A percentile compares a stretch with the other conserved stretches of the same genome.
These are phyloP conservation scores for Pleurotus sapidus DNA, from an alignment of 768 basidiomycete species.

Conservation along the genomic window DNA sequence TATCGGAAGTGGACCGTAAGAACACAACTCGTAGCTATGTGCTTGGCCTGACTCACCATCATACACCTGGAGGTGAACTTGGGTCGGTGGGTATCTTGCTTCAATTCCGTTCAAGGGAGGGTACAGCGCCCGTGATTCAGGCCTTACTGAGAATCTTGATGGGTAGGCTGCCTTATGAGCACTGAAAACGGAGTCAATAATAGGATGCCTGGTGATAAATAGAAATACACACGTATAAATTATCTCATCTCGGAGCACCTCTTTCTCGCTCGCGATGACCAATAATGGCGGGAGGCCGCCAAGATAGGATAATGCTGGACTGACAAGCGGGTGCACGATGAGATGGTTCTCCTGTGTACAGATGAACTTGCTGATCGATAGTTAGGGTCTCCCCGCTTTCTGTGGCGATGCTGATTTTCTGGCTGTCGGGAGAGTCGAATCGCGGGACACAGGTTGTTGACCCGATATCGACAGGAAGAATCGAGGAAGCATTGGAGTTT, in stretches of 20 bases:
- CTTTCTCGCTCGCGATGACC: constrained; percentile 84
- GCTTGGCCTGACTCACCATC: constrained; percentile 55
- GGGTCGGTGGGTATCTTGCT: constrained; percentile 52
- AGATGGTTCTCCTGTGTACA: constrained; percentile 83
- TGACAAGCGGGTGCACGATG: constrained; percentile 78
- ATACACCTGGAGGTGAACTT: constrained; percentile 91
- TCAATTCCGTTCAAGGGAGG: constrained; percentile 57
- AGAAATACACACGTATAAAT: constrained; percentile 66
- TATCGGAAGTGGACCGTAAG: constrained; percentile 17
- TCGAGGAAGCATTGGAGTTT: constrained; percentile 17
- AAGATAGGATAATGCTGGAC: constrained; percentile 76
- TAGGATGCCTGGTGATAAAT: neutral
- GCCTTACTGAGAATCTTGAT: constrained; percentile 51
- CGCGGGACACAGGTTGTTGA: constrained; percentile 42
- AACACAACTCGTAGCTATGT: neutral
- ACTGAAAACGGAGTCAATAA: constrained; percentile 30
- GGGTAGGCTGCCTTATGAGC: constrained; percentile 94
- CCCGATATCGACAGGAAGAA: constrained; percentile 44
- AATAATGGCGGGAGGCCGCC: constrained; percentile 86
- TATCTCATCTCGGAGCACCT: constrained; percentile 90
- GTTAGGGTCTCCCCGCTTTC: constrained; percentile 49
- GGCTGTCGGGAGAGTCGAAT: constrained; percentile 30
- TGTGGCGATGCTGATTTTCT: constrained; percentile 43
- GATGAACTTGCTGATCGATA: constrained; percentile 73
- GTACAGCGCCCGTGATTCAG: constrained; percentile 48